Base-by-base conservation (phyloP, 306 rosid species). In the Cucurbita moschata region DNA sequence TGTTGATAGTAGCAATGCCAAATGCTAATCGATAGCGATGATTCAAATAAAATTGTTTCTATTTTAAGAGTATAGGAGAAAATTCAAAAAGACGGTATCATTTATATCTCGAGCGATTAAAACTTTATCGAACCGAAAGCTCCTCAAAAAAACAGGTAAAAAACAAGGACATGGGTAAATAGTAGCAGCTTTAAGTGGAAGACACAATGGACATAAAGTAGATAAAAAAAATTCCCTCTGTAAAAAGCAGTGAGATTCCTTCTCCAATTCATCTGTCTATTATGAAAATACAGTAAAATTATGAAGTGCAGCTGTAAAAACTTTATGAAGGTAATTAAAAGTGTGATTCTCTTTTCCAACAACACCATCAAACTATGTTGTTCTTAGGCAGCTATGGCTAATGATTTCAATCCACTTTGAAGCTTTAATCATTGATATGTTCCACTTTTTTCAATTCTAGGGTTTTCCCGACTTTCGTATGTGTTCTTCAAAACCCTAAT, bases 281-380 rank as follows among this genome's bases (percentile, higher is more conserved):
- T 10, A 66, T 66, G 72, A n/a, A 5, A 63, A 63, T 35, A 35
- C 39, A 39, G 26, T 11, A 63, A 50, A 50, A 50, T 50, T 50
- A 63, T 63, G 14, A 62, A 6, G 47, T 4, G 12, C 8, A 14
- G 23, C 50, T 42, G 30, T 43, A 42, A 65, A 50, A 13, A 13
- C 1, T 11, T 18, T 40, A 11, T 61, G 53, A 65, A 40, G 37
- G n/a, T 40, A 59, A 67, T 40, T 55, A 67, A 68, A 68, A 49
- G 56, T 57, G 43, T 49, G 58, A 68, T 49, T 68, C 73, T 68
- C 73, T 68, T 68, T 68, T 14, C 73, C 73, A 68, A 26, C 58
- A 68, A 68, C 58, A 39, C n/a, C 73, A 68, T 68, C 58, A 68
- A 68, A 68, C 21, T 9, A 5, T 65, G 6, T 57, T 30, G 42